Conservation (phyloP, 2,329 filamentous ascomycete species). For the Alternaria incomplexa region DNA sequence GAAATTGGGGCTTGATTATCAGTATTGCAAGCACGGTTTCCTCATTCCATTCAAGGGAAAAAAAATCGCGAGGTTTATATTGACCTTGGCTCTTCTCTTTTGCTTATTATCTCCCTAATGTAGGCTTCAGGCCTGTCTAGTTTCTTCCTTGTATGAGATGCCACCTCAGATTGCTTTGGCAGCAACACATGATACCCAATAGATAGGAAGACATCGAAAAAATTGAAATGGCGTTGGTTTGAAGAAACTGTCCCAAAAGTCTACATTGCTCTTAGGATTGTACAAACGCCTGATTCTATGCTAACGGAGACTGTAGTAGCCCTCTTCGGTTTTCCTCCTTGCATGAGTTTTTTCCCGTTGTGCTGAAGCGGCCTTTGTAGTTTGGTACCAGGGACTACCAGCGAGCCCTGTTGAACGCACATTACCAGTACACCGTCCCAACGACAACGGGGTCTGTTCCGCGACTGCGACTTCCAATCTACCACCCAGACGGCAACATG, state of each 20-base stretch:
- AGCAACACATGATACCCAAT: conserved; percentile 14
- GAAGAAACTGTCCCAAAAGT: background rate
- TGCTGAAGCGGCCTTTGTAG: background rate
- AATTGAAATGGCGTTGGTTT: conserved; percentile 5
- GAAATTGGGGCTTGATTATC: background rate
- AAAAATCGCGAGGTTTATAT: background rate
- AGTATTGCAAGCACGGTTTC: background rate
- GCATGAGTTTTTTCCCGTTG: background rate
- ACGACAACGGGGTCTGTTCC: background rate
- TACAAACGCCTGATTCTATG: background rate
- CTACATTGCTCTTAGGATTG: background rate
- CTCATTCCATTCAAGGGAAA: background rate
- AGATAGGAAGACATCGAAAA: conserved; percentile 5
- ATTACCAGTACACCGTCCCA: background rate
- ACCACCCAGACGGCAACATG: background rate
- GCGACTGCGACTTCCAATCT: background rate
- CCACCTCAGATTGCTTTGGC: background rate
- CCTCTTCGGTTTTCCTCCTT: background rate
- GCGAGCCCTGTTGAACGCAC: background rate
- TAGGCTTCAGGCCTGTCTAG: background rate
- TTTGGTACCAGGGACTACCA: background rate
- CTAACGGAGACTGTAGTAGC: background rate
- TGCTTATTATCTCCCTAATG: background rate
- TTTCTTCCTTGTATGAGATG: background rate
- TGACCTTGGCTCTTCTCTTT: background rate